These are phyloP conservation scores for Planoprotostelium fungivorum DNA, from an alignment of 78 protist genomes.

Conservation along the genomic window DNA sequence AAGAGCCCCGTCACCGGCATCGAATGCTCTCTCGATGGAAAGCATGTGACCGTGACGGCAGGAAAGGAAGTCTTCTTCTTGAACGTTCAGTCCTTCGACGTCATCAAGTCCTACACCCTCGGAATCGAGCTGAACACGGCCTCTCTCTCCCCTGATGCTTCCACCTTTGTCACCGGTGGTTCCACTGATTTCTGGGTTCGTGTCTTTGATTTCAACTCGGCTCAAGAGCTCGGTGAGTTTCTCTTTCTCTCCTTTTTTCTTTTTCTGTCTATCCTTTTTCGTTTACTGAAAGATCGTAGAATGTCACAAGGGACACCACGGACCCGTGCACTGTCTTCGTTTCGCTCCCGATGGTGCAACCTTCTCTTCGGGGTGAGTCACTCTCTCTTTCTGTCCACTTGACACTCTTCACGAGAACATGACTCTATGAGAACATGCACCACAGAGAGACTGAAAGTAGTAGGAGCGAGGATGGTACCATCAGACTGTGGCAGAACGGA, in stretches of 20 bases:
- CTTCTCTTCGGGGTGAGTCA: constrained; percentile 41
- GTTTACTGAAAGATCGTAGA: constrained; percentile 15
- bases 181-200: constrained; percentile 70
- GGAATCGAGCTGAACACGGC: constrained; percentile 60
- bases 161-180: constrained; percentile 73
- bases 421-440: too few species aligned
- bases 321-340: constrained; percentile 75
- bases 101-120: constrained; percentile 19
- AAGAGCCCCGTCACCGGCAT: constrained; percentile 31
- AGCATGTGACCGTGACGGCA: constrained; percentile 24
- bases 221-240: constrained; percentile 37
- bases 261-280: background rate
- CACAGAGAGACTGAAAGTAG: too few species aligned
- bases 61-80: constrained; percentile 42
- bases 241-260: background rate
- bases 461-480: background rate
- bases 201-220: constrained; percentile 64
- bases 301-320: constrained; percentile 79
- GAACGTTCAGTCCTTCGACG: constrained; percentile 36
- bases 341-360: constrained; percentile 64
- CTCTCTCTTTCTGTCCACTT: background rate
- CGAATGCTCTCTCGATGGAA: constrained; percentile 43
- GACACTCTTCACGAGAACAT: background rate
- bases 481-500: background rate
- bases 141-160: constrained; percentile 53